Base-by-base conservation (phyloP, 1,284 basidiomycete genomes). In the Porphyrellus sp. region DNA sequence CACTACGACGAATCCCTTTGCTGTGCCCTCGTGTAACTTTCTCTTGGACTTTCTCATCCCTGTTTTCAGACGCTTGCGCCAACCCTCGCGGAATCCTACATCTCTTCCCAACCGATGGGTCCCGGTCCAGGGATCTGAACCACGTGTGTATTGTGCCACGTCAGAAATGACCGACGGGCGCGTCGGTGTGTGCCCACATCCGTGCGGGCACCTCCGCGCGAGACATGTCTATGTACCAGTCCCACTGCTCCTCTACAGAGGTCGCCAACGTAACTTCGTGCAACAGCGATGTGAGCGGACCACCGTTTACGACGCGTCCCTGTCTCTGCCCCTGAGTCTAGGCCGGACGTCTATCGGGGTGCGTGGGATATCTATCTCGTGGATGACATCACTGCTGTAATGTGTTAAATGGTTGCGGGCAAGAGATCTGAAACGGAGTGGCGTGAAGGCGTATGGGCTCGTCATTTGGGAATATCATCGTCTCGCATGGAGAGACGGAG, bases 181-280 rank as follows among this genome's bases (percentile, higher is more conserved):
- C 46, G 43, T 47, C 43, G 49, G 23, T 64, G 52, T 8, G 52
- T 6, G 24, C 30, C 44, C 7, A 52, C 25, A n/a, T 35, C 46
- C 2, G 51, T 54, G 15, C 11, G 7, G 9, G 40, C 8, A 4
- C 51, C 55, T 21, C 21, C 13, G 9, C 61, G 58, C 12, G 54
- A 35, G 51, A 45, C 62, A 63, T 58, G 2, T 11, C 33, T 25
- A 49, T 21, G 20, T 57, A 49, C 39, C 30, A 27, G 4, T 49
- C 30, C 31, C 63, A 23, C 44, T 40, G 42, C 2, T 20, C 41
- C 31, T 47, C 53, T 30, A 43, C 25, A 13, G 55, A 52, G 44
- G 37, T 63, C 39, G 48, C 63, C 50, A 63, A 21, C 24, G 39
- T 39, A 38, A 65, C 46, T 9, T 58, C 51, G n/a, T 46, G 53